phyloP scores from a whole-genome alignment of 2,329 filamentous ascomycete species.

The Cladosporium colombiae region DNA sequence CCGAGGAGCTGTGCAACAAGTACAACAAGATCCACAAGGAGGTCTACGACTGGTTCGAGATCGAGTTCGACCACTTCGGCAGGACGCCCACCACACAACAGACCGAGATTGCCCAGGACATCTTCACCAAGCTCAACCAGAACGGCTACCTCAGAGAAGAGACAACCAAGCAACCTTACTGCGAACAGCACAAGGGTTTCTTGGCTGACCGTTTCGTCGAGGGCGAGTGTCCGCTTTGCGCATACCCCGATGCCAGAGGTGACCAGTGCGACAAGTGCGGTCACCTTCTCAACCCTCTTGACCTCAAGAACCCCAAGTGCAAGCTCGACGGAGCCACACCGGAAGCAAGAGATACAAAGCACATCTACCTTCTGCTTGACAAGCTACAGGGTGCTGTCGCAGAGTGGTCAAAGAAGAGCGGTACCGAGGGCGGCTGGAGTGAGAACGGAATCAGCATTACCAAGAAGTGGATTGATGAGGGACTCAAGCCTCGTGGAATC shows the following conservation, averaged over 20 bases:
- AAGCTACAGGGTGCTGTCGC: constrained; percentile 76
- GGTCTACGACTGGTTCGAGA: constrained; percentile 95
- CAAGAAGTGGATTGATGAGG: constrained; percentile 78
- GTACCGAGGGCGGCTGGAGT: constrained; percentile 74
- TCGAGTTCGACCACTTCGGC: constrained; percentile 92
- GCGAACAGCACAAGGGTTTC: constrained; percentile 64
- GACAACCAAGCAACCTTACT: constrained; percentile 86
- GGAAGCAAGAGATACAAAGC: constrained; percentile 78
- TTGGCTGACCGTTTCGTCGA: constrained; percentile 85
- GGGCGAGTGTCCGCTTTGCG: constrained; percentile 73
- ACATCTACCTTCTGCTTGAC: constrained; percentile 86
- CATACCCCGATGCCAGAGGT: constrained; percentile 53
- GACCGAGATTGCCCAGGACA: constrained; percentile 88
- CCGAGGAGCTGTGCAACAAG: constrained; percentile 84
- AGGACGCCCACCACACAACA: constrained; percentile 87
- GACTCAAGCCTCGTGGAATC: constrained; percentile 82
- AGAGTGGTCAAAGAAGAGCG: constrained; percentile 73
- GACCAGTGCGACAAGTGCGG: constrained; percentile 58
- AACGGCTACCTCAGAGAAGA: constrained; percentile 88
- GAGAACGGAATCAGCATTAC: constrained; percentile 75
- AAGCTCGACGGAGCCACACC: constrained; percentile 86
- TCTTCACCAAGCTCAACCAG: constrained; percentile 83
- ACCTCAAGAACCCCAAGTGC: constrained; percentile 80
- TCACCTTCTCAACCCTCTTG: constrained; percentile 50
- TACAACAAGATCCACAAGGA: constrained; percentile 88